Percentiles rank a stretch among this genome's conserved stretches.
phyloP scores from a whole-genome alignment of 2,329 filamentous ascomycete genomes.

The Xylariales sp. region DNA sequence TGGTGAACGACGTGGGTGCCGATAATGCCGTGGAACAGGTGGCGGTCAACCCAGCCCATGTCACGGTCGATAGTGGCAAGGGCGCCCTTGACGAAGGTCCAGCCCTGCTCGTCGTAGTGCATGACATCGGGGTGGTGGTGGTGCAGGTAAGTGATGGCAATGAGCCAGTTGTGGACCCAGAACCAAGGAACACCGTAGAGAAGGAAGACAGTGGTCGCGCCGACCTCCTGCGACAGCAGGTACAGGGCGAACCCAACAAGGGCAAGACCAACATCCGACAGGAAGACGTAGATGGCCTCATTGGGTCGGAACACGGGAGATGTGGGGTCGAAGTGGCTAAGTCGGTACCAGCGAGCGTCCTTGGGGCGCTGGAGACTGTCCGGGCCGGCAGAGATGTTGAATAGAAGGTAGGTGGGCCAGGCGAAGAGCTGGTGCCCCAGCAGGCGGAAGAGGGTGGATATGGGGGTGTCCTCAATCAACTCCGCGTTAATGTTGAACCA shows the following conservation, averaged over 20 bases:
- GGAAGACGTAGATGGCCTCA: slow-evolving; percentile 50
- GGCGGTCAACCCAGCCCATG: slow-evolving; percentile 59
- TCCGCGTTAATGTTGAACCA: slow-evolving; percentile 40
- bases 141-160: slow-evolving; percentile 72
- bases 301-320: slow-evolving; percentile 56
- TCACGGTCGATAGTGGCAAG: slow-evolving; percentile 61
- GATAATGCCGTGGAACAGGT: slow-evolving; percentile 64
- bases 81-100: slow-evolving; percentile 60
- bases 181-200: slow-evolving; percentile 62
- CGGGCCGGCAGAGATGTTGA: slow-evolving; percentile 49
- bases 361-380: slow-evolving; percentile 41
- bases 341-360: slow-evolving; percentile 34
- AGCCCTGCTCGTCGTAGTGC: slow-evolving; percentile 54
- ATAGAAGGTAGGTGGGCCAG: slow-evolving; percentile 60
- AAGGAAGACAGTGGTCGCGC: slow-evolving; percentile 50
- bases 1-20: slow-evolving; percentile 55
- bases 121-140: slow-evolving; percentile 58
- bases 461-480: slow-evolving; percentile 60
- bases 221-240: slow-evolving; percentile 46
- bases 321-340: slow-evolving; percentile 58
- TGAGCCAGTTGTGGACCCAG: slow-evolving; percentile 69
- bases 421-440: slow-evolving; percentile 60
- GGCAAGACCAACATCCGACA: slow-evolving; percentile 57
- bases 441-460: slow-evolving; percentile 49
- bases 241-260: slow-evolving; percentile 48